Evolutionary conservation across 805 yeast genomes (phyloP), one percentile per base, ranked within the genome.

Genomic region (Candida coquimbonensis): DNA sequence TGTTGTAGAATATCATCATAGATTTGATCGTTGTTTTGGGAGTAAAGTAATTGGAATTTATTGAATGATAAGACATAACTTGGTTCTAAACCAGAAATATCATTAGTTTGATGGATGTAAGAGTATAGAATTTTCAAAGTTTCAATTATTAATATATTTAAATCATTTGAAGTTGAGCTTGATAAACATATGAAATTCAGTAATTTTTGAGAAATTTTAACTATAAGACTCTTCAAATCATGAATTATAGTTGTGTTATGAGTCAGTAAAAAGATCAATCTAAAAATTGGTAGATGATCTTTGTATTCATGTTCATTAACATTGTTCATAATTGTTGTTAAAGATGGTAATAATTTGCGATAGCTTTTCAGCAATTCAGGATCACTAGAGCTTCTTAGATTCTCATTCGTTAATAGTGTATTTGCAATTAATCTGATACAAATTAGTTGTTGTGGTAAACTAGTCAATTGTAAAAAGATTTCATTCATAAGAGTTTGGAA

Each of bases 31-130:
- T 43, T 44, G 17, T 21, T 14, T 37, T 55, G 53, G 3, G 53
- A 44, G 36, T 58, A 59, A 9, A 50, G 39, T 9, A 54, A 16
- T 42, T 54, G 56, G 39, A 57, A 58, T 39, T 57, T 59, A 44
- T 59, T 59, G 33, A 60, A 59, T 42, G 62, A 54, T 25, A 59
- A 43, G 2, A 59, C 62, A 38, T 47, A 58, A 2, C 55, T 49
- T n/a, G 60, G 53, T 42, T 59, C 63, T 9, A 58, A 47, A 0
- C 60, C 61, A 8, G 51, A 24, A 12, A 54, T 52, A n/a, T 50
- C 53, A 16, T 45, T 54, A n/a, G 50, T 47, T 36, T 55, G 60
- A 34, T 59, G 61, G 8, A 58, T 44, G 31, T 42, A 55, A 2
- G 59, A 44, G 39, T 58, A 58, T 13, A 59, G 43, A 13, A 58